phyloP scores from a whole-genome alignment of 2,329 filamentous ascomycete species.

The Fusarium incarnatum region DNA sequence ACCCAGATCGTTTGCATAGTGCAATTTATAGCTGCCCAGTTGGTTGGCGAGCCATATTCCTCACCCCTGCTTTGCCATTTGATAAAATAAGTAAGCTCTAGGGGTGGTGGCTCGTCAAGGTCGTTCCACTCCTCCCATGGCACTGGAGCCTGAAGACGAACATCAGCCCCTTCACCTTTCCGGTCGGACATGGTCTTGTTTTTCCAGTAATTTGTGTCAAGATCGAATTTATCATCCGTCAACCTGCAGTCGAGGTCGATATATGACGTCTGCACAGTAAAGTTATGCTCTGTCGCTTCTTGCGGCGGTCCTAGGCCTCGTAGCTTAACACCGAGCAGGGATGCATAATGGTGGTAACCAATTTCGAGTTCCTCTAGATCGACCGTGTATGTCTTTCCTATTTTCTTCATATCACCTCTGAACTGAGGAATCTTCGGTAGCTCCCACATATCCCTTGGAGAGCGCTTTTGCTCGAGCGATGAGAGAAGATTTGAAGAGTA shows the following conservation, averaged over 20 bases:
- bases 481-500: not conserved
- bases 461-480: not conserved
- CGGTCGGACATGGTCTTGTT: not conserved
- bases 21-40: not conserved
- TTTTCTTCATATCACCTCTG: not conserved
- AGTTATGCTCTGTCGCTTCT: not conserved
- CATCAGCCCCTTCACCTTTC: not conserved
- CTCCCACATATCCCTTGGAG: not conserved
- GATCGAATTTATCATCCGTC: not conserved
- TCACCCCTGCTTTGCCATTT: not conserved
- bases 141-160: not conserved
- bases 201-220: not conserved
- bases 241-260: not conserved
- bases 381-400: not conserved
- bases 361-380: not conserved
- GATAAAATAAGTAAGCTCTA: not conserved
- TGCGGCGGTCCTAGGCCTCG: accelerated
- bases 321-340: not conserved
- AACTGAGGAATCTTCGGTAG: not conserved
- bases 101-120: accelerated
- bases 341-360: not conserved
- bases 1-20: not conserved
- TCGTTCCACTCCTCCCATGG: not conserved
- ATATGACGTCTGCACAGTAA: not conserved
- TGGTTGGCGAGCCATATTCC: not conserved